Evolutionary conservation across 2,329 filamentous ascomycete species (phyloP), one percentile per base, ranked within the genome.

Genomic region (Cercospora sesami): DNA sequence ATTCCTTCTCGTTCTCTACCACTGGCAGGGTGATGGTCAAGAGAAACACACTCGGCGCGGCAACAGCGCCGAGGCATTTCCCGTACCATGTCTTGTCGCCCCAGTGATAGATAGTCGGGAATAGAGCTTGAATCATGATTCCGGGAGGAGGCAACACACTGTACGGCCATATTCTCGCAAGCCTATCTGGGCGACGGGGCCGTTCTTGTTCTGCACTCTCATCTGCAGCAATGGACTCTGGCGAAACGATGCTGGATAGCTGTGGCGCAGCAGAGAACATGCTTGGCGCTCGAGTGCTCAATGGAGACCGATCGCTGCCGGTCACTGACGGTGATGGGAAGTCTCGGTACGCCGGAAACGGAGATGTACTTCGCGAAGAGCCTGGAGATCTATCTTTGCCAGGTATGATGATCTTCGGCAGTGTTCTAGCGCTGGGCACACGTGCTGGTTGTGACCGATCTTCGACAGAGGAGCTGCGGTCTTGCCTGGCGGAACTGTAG

Each of bases 1-100:
- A 12, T 16, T 85, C 77, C 39, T 80, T 83, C 21, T 87, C 84
- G 1, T 87, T 86, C 74, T 98, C 94, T 5, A 97, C 92, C 0
- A 99, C 93, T 0, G 96, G 95, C 4, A 99, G 80, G 0, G 95
- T 99, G 58, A 95, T 88, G 0, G 94, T 94, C 4, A 99, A 84
- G 2, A 98, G 81, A 70, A 99, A 92, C 42, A 99, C 93, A 73
- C 91, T 96, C 1, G 94, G 92, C n/a, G 93, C 90, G 7, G 94
- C 94, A 42, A 96, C 85, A 10, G 95, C 75, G 51, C 93, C 94
- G 59, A 97, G 82, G 55, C 93, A 81, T 75, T 91, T 93, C 74
- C 94, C 94, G 88, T 90, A 93, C n/a, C 90, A 79, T n/a, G 84
- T 88, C 80, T 97, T 98, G 30, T 91, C 87, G 53, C 80, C 83